A percentile compares a stretch with the other conserved stretches of the same genome.
phyloP scores from a whole-genome alignment of 441 rosid species.

The Hura crepitans region DNA sequence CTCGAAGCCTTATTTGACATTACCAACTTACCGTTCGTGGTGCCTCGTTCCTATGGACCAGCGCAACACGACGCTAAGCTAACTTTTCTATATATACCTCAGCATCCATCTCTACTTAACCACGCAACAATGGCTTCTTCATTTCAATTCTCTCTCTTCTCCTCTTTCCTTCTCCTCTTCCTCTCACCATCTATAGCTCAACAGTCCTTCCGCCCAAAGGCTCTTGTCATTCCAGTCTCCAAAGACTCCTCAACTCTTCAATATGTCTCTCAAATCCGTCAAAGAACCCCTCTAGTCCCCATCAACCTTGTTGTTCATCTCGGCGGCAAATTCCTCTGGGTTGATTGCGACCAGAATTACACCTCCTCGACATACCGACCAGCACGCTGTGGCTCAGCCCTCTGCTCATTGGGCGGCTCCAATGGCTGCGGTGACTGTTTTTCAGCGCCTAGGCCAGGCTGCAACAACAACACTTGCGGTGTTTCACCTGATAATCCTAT shows the following conservation, averaged over 20 bases:
- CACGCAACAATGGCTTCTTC: slow-evolving; percentile 29
- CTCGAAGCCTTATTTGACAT: slow-evolving; percentile 1
- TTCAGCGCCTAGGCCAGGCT: slow-evolving; percentile 51
- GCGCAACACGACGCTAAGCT: too few species aligned
- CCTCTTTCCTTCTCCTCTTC: slow-evolving; percentile 9
- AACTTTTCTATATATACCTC: slow-evolving; percentile 2
- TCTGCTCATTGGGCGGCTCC: slow-evolving; percentile 46
- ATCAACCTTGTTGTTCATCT: slow-evolving; percentile 50
- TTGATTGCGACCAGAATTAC: slow-evolving; percentile 52
- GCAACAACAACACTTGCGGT: slow-evolving; percentile 61
- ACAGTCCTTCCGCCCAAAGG: slow-evolving; percentile 56
- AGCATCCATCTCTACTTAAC: neutral
- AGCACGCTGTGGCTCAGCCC: slow-evolving; percentile 45
- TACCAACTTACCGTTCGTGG: neutral
- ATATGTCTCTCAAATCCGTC: slow-evolving; percentile 45
- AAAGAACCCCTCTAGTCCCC: slow-evolving; percentile 55
- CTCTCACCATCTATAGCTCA: slow-evolving; percentile 32
- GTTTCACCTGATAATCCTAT: slow-evolving; percentile 44
- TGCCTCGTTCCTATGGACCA: neutral
- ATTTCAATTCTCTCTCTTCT: neutral
- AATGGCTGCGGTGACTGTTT: slow-evolving; percentile 44
- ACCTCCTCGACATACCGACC: slow-evolving; percentile 57
- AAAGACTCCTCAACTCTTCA: slow-evolving; percentile 60
- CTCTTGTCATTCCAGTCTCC: slow-evolving; percentile 48
- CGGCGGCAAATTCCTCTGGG: slow-evolving; percentile 60